These are phyloP conservation scores for Xerocomellus dryophilus DNA, from an alignment of 768 basidiomycete species.

Conservation along the genomic window DNA sequence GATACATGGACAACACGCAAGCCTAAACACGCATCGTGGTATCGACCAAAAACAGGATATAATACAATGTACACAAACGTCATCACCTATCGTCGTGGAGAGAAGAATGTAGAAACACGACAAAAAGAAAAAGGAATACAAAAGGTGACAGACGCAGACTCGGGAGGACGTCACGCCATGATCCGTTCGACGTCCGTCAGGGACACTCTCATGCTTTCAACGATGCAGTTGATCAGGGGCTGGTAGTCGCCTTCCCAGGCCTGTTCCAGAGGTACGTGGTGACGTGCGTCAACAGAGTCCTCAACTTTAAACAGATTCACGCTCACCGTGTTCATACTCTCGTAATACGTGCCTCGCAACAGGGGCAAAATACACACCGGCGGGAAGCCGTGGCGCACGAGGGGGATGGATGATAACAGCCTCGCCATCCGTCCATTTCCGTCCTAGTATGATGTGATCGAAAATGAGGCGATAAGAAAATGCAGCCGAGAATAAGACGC, in stretches of 20 bases:
- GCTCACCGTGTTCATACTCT: slow-evolving; percentile 34
- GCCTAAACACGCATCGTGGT: neutral
- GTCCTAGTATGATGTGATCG: slow-evolving; percentile 17
- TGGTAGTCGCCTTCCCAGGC: slow-evolving; percentile 36
- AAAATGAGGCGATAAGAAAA: neutral
- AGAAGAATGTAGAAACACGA: neutral
- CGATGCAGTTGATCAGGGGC: slow-evolving; percentile 32
- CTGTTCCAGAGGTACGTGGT: too few relatives aligned
- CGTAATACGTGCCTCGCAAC: slow-evolving; percentile 26
- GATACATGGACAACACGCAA: neutral
- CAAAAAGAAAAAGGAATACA: neutral
- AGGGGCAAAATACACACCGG: slow-evolving; percentile 29
- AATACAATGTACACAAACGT: neutral
- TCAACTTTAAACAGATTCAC: neutral
- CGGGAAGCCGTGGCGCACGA: slow-evolving; percentile 33
- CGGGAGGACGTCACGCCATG: slow-evolving; percentile 21
- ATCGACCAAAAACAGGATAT: neutral
- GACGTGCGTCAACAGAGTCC: neutral
- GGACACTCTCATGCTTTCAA: slow-evolving; percentile 25
- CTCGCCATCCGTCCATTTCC: slow-evolving; percentile 37
- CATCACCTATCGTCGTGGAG: neutral
- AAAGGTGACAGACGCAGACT: neutral
- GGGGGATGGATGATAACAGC: slow-evolving; percentile 34
- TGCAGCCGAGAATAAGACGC: neutral
- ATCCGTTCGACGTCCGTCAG: slow-evolving; percentile 30